These are phyloP conservation scores for Metschnikowia peoriensis DNA, from an alignment of 805 yeast species.

Conservation along the genomic window DNA sequence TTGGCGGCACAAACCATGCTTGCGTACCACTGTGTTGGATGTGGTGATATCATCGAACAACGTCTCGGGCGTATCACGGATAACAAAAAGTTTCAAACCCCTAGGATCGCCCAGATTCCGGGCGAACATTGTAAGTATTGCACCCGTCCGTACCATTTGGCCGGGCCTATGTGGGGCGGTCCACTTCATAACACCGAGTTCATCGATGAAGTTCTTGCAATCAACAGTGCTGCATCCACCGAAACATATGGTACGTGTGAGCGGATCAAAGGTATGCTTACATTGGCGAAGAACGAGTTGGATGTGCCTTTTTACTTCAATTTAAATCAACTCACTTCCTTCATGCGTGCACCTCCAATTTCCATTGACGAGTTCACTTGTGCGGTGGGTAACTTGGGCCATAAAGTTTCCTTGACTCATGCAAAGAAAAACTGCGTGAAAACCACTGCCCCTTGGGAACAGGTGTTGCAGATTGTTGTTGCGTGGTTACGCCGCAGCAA, in stretches of 20 bases:
- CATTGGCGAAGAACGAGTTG: slow-evolving; percentile 75
- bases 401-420: slow-evolving; percentile 81
- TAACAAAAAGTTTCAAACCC: slow-evolving; percentile 51
- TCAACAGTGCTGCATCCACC: slow-evolving; percentile 49
- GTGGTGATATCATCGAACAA: slow-evolving; percentile 72
- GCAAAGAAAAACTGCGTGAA: slow-evolving; percentile 83
- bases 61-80: slow-evolving; percentile 63
- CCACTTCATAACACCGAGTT: slow-evolving; percentile 69
- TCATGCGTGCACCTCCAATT: slow-evolving; percentile 80
- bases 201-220: slow-evolving; percentile 58
- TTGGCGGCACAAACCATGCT: slow-evolving; percentile 75
- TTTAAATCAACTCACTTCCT: slow-evolving; percentile 71
- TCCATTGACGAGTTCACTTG: slow-evolving; percentile 68
- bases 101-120: slow-evolving; percentile 55
- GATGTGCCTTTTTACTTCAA: slow-evolving; percentile 74
- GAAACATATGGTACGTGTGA: slow-evolving; percentile 73
- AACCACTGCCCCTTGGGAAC: slow-evolving; percentile 85
- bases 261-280: slow-evolving; percentile 89
- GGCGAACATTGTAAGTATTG: slow-evolving; percentile 68
- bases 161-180: slow-evolving; percentile 98
- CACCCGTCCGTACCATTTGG: slow-evolving; percentile 65
- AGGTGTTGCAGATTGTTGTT: slow-evolving; percentile 68
- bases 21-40: slow-evolving; percentile 82
- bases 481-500: slow-evolving; percentile 50
- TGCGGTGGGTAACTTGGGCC: slow-evolving; percentile 84